Conservation (phyloP, 768 basidiomycete genomes). For the Mycena capillaripes region DNA sequence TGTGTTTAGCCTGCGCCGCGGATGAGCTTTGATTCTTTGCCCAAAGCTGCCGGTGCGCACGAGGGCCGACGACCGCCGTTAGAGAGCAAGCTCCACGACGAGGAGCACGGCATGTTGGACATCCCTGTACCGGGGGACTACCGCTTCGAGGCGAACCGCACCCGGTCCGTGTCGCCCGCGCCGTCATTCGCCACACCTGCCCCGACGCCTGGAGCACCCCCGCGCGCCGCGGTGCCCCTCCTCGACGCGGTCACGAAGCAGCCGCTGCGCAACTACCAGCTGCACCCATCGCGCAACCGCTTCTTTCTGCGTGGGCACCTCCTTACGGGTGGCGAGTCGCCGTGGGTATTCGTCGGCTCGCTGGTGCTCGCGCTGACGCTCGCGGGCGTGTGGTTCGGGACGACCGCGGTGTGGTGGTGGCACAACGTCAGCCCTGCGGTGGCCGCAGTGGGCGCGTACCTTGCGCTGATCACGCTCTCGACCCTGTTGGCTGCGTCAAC, state of each 20-base stretch:
- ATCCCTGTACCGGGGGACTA: constrained; percentile 17
- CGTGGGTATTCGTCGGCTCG: constrained; percentile 82
- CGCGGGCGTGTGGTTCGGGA: constrained; percentile 88
- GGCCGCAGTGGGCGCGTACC: constrained; percentile 67
- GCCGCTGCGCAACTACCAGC: constrained; percentile 68
- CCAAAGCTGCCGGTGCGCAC: constrained; percentile 45
- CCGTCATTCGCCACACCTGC: constrained; percentile 45
- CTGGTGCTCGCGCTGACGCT: constrained; percentile 75
- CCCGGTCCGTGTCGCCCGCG: constrained; percentile 50
- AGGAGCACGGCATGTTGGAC: constrained; percentile 48
- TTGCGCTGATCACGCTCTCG: constrained; percentile 74
- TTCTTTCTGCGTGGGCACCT: constrained; percentile 83
- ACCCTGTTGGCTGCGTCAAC: constrained; percentile 87
- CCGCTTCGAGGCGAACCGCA: constrained; percentile 36
- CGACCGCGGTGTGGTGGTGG: constrained; percentile 95
- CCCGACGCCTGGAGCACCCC: constrained; percentile 40
- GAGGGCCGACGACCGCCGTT: constrained; percentile 42
- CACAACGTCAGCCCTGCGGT: constrained; percentile 78
- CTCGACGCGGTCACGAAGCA: constrained; percentile 55
- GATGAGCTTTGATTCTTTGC: constrained; percentile 64
- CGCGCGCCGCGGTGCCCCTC: constrained; percentile 53
- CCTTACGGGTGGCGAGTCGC: constrained; percentile 89
- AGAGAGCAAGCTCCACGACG: constrained; percentile 49
- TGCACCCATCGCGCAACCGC: constrained; percentile 79
- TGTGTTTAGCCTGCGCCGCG: constrained; percentile 65